A percentile compares a stretch with the other conserved stretches of the same genome.
Conservation (phyloP, 1,284 basidiomycete genomes). For the Puccinia polysora region DNA sequence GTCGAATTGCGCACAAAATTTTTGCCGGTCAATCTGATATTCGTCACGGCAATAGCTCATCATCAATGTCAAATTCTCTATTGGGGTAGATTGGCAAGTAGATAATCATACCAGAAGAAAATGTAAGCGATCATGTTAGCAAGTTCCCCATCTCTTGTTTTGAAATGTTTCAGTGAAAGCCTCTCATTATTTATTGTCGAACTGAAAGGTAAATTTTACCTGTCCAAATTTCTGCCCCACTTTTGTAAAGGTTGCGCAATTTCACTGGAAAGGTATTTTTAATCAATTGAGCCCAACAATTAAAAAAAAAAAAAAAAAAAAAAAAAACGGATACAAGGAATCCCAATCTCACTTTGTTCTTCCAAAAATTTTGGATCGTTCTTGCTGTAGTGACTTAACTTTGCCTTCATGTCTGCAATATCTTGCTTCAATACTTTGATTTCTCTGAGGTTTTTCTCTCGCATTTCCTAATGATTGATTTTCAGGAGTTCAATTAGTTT, state of each 20-base stretch:
- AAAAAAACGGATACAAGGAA: background rate
- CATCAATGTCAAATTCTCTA: conserved; percentile 24
- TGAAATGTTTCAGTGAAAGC: background rate
- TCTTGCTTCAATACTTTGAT: conserved; percentile 24
- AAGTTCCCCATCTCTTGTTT: background rate
- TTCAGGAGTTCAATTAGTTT: background rate
- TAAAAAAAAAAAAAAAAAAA: background rate
- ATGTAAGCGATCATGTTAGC: background rate
- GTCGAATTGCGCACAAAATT: conserved; percentile 31
- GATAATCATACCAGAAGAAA: background rate
- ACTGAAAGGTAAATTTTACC: conserved; percentile 9
- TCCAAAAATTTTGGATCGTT: conserved; percentile 16
- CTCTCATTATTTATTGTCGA: too few relatives aligned
- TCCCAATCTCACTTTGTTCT: conserved; percentile 21
- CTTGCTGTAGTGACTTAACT: conserved; percentile 4
- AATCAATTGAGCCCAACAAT: background rate
- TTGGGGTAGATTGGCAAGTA: background rate
- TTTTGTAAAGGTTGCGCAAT: conserved; percentile 23
- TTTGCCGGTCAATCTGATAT: conserved; percentile 23
- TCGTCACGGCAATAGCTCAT: conserved; percentile 29
- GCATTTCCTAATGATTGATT: conserved; percentile 13
- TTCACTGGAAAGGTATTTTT: conserved; percentile 19
- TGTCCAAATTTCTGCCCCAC: conserved; percentile 41
- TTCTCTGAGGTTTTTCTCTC: conserved; percentile 16
- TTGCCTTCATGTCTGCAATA: conserved; percentile 8